These are phyloP conservation scores for Coniochaeta sp. DNA, from an alignment of 2,329 filamentous ascomycete species.

Conservation along the genomic window DNA sequence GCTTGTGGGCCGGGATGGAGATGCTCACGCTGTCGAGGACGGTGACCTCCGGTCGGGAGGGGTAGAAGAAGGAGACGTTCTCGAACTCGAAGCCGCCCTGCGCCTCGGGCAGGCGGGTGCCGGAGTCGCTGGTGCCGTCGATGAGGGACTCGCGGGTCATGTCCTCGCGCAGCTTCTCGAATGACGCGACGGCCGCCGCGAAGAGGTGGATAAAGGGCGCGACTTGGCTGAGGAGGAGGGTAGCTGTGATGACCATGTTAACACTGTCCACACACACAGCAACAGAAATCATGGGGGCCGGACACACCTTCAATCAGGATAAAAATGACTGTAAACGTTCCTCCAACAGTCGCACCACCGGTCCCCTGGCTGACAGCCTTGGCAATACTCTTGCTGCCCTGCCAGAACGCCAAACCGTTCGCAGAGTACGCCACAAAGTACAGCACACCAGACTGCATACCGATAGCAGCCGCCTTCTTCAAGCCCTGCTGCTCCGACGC, in stretches of 20 bases:
- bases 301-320: constrained; percentile 41
- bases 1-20: constrained; percentile 34
- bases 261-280: not conserved
- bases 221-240: constrained; percentile 55
- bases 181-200: constrained; percentile 50
- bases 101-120: constrained; percentile 37
- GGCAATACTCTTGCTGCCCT: constrained; percentile 41
- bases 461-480: constrained; percentile 49
- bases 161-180: constrained; percentile 49
- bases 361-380: constrained; percentile 18
- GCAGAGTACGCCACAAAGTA: constrained; percentile 61
- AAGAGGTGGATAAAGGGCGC: constrained; percentile 58
- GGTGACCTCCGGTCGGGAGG: constrained; percentile 31
- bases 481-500: constrained; percentile 31
- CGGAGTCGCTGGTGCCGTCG: constrained; percentile 29
- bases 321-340: constrained; percentile 49
- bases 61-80: constrained; percentile 37
- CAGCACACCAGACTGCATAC: constrained; percentile 52
- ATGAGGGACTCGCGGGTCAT: constrained; percentile 45
- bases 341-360: constrained; percentile 33
- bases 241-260: constrained; percentile 29
- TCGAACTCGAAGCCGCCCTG: constrained; percentile 37
- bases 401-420: constrained; percentile 60
- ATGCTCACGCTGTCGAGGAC: constrained; percentile 34
- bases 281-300: not conserved